phyloP scores from a whole-genome alignment of 1,284 basidiomycete species.

The Naganishia cerealis region DNA sequence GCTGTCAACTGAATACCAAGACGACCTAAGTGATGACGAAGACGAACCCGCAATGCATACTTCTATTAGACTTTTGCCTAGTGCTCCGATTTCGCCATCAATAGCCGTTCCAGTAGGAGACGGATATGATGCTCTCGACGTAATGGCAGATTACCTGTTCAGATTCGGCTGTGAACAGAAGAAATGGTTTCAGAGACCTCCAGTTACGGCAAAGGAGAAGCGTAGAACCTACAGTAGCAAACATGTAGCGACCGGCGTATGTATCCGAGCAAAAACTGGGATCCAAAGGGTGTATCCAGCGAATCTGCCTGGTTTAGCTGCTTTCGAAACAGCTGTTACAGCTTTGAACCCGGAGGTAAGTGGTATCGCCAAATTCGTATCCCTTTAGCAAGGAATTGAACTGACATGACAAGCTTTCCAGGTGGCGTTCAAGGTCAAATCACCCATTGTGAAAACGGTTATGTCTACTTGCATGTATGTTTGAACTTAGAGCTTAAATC shows the following conservation, averaged over 20 bases:
- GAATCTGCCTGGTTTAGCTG: conserved; percentile 40
- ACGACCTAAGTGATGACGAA: conserved; percentile 40
- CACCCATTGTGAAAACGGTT: conserved; percentile 40
- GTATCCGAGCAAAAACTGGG: conserved; percentile 45
- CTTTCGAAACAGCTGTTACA: conserved; percentile 43
- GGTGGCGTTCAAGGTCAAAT: conserved; percentile 45
- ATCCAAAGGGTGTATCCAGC: conserved; percentile 46
- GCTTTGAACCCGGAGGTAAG: conserved; percentile 43
- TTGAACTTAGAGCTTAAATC: background rate
- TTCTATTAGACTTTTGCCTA: conserved; percentile 9
- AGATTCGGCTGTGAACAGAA: conserved; percentile 44
- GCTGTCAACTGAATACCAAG: conserved; percentile 17
- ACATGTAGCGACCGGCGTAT: conserved; percentile 42
- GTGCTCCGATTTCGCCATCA: background rate
- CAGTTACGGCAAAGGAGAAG: conserved; percentile 37
- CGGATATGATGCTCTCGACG: conserved; percentile 46
- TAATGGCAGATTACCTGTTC: conserved; percentile 50
- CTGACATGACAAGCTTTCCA: conserved; percentile 9
- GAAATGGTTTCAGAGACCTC: conserved; percentile 46
- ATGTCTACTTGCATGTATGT: conserved; percentile 44
- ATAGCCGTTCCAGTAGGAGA: conserved; percentile 42
- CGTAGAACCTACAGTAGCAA: conserved; percentile 2
- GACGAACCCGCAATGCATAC: conserved; percentile 22
- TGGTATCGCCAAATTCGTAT: background rate
- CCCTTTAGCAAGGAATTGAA: conserved; percentile 2